phyloP scores from a whole-genome alignment of 2,329 filamentous ascomycete species.

The Hawksworthiomyces lignivorus region DNA sequence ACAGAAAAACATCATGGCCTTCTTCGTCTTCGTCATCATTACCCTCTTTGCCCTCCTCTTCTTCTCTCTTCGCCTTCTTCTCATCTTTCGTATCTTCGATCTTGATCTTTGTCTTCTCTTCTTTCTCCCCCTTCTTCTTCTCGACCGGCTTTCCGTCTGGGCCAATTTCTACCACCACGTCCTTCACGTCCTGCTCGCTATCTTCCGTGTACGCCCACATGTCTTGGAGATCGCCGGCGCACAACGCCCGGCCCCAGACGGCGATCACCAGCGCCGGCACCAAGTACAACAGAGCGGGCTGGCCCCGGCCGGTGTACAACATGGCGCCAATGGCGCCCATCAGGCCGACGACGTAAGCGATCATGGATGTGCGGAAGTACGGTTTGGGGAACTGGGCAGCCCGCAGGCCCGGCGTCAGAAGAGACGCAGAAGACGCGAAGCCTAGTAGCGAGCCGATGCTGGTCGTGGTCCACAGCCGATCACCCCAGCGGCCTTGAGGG shows the following conservation, averaged over 20 bases:
- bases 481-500: slow-evolving; percentile 70
- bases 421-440: slow-evolving; percentile 8
- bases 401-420: slow-evolving; percentile 26
- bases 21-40: slow-evolving; percentile 7
- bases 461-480: slow-evolving; percentile 65
- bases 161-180: slow-evolving; percentile 49
- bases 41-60: not conserved
- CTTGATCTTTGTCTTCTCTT: slow-evolving; percentile 19
- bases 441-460: not conserved
- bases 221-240: slow-evolving; percentile 59
- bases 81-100: slow-evolving; percentile 9
- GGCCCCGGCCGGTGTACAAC: slow-evolving; percentile 69
- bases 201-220: slow-evolving; percentile 83
- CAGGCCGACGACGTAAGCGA: slow-evolving; percentile 75
- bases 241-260: slow-evolving; percentile 66
- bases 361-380: slow-evolving; percentile 72
- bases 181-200: slow-evolving; percentile 45
- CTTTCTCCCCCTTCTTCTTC: slow-evolving; percentile 20
- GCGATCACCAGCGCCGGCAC: slow-evolving; percentile 75
- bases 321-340: slow-evolving; percentile 68
- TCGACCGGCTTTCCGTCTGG: slow-evolving; percentile 38
- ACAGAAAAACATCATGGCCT: slow-evolving; percentile 19
- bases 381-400: slow-evolving; percentile 63
- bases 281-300: slow-evolving; percentile 86
- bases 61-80: not conserved